Evolutionary conservation across 495 filamentous ascomycete genomes (phyloP), one percentile per base, ranked within the genome.

Genomic region (Trichoderma asperelloides): DNA sequence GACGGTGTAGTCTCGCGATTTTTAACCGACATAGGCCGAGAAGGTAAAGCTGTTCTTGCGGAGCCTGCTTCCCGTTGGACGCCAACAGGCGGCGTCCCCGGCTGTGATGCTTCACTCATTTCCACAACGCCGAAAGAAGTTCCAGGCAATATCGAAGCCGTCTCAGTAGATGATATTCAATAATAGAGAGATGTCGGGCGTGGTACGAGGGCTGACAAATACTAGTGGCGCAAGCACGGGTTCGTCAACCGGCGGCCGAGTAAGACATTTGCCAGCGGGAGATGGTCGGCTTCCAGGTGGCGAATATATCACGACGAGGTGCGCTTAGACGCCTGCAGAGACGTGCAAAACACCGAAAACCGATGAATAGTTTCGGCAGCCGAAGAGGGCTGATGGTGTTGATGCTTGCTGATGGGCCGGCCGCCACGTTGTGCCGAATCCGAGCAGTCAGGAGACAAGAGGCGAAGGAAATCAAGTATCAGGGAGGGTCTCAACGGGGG

Each of bases 31-130:
- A 67, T 63, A 25, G 66, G 66, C 18, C 66, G 66, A 18, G 66
- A 63, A 3, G 66, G 66, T n/a, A 67, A 28, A 27, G 66, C 66
- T 12, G 66, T 67, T 33, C 66, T 18, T 13, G 45, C 49, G 16
- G 65, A 13, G 7, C 28, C 43, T 33, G 64, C 8, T 21, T 66
- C 43, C 15, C 51, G 43, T 23, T 33, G 45, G 6, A 25, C 4
- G 64, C 25, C 55, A 25, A 15, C 25, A 30, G 55, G 11, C 23
- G 55, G 55, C 55, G 55, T 60, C 55, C 55, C 55, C 27, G 55
- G 55, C 25, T 60, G 55, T 13, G 25, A 60, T 33, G 55, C 9
- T 60, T 60, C 55, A 60, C 55, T 60, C 55, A 60, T 60, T 60
- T 60, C 55, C 55, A 25, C 27, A 12, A 23, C 21, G 18, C 49